phyloP scores from a whole-genome alignment of 2,329 filamentous ascomycete genomes.

The Paraphoma chrysanthemicola region DNA sequence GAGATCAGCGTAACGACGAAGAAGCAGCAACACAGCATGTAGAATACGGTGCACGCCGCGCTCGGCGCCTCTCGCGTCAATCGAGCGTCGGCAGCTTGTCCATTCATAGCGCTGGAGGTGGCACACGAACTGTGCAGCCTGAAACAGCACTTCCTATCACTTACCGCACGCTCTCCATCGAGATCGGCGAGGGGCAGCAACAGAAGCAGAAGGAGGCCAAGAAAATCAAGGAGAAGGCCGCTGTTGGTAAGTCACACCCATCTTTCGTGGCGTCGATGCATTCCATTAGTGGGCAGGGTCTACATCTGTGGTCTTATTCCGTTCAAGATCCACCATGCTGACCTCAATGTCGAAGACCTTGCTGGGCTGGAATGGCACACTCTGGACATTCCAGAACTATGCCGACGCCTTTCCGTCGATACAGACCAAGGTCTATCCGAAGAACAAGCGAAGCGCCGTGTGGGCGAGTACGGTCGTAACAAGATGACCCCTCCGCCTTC shows the following conservation, averaged over 20 bases:
- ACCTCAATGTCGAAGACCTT: constrained; percentile 28
- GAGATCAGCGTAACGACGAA: constrained; percentile 36
- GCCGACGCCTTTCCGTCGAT: constrained; percentile 65
- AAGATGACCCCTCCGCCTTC: constrained; percentile 70
- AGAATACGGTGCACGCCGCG: constrained; percentile 30
- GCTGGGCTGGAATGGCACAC: constrained; percentile 73
- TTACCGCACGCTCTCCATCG: constrained; percentile 55
- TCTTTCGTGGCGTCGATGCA: background rate
- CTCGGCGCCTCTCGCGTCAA: constrained; percentile 37
- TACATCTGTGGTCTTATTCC: no score
- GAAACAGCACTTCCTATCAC: constrained; percentile 52
- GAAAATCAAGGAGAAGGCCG: constrained; percentile 42
- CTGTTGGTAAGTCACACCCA: constrained; percentile 32
- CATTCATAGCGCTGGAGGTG: constrained; percentile 43
- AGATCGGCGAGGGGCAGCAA: constrained; percentile 46
- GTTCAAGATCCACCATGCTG: constrained; percentile 10
- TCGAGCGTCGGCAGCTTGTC: constrained; percentile 47
- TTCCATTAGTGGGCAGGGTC: background rate
- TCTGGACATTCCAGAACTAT: constrained; percentile 64
- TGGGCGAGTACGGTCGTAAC: constrained; percentile 70
- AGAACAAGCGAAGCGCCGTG: constrained; percentile 62
- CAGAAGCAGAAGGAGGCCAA: constrained; percentile 37
- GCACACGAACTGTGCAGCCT: constrained; percentile 48
- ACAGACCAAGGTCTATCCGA: constrained; percentile 64
- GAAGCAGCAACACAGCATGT: constrained; percentile 37